A percentile compares a stretch with the other conserved stretches of the same genome.
Evolutionary conservation across 2,329 filamentous ascomycete genomes (phyloP).

Genomic region (Karstenula rhodostoma): DNA sequence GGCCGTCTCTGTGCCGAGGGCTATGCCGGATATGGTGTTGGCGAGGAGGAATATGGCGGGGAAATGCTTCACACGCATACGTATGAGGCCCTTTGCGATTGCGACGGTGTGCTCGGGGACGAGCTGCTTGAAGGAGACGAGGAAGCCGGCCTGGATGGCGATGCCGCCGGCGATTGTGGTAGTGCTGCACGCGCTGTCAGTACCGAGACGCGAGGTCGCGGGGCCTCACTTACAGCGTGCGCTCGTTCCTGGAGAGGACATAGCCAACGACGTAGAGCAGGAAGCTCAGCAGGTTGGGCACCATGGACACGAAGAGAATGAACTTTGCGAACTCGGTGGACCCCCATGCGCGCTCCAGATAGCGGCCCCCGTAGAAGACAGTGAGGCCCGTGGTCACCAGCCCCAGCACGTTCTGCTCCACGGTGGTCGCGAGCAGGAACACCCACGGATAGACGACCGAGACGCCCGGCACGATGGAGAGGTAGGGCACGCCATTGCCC

Average conservation of each 20-base stretch:
- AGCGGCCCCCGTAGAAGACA: conserved; percentile 90
- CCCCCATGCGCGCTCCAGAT: conserved; percentile 95
- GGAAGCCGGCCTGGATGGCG: conserved; percentile 88
- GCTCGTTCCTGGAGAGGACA: conserved; percentile 70
- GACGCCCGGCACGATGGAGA: conserved; percentile 83
- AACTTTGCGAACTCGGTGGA: conserved; percentile 93
- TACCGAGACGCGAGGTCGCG: conserved; percentile 15
- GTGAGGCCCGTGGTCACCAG: conserved; percentile 78
- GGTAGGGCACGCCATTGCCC: conserved; percentile 78
- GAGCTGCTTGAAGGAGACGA: conserved; percentile 97
- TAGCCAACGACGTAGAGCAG: conserved; percentile 77
- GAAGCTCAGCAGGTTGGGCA: conserved; percentile 82
- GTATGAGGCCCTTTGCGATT: conserved; percentile 85
- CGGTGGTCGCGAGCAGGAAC: conserved; percentile 82
- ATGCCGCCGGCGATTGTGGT: conserved; percentile 89
- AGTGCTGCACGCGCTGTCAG: conserved; percentile 57
- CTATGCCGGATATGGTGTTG: conserved; percentile 70
- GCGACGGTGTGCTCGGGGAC: conserved; percentile 97
- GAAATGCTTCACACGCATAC: conserved; percentile 84
- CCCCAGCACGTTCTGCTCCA: conserved; percentile 93
- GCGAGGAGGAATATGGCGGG: conserved; percentile 79
- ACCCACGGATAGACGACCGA: conserved; percentile 95
- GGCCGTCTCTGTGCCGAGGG: conserved; percentile 76
- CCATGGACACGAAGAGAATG: conserved; percentile 75
- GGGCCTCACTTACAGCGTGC: conserved; percentile 69